Percentiles rank a stretch among this genome's conserved stretches.
Evolutionary conservation across 371 early-diverging fungal species (phyloP).

Genomic region (Rhizopus microsporus): DNA sequence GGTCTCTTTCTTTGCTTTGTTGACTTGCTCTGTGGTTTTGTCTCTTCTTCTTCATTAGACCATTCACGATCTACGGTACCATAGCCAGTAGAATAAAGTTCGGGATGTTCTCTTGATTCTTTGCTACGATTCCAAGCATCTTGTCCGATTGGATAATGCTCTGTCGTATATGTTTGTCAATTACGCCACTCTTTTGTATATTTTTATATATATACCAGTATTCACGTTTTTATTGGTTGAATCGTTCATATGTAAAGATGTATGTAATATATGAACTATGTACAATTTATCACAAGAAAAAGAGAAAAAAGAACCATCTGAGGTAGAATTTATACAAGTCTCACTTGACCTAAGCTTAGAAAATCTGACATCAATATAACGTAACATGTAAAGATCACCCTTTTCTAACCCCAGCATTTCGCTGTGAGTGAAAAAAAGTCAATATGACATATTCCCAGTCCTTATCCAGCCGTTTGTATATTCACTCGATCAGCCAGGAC

Average conservation of each 20-base stretch:
- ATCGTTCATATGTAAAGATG: not conserved
- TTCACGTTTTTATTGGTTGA: not conserved
- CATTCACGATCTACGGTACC: slow-evolving; percentile 29
- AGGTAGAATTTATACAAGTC: slow-evolving; percentile 19
- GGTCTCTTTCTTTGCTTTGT: not conserved
- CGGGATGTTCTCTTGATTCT: slow-evolving; percentile 35
- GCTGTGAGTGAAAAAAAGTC: too few species aligned
- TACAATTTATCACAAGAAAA: too few species aligned
- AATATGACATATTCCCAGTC: not conserved
- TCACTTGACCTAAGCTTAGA: slow-evolving; percentile 25
- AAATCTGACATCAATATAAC: slow-evolving; percentile 27
- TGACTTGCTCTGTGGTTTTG: not conserved
- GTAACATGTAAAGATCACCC: slow-evolving; percentile 28
- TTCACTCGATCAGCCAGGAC: slow-evolving; percentile 61
- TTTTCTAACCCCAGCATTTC: slow-evolving; percentile 3
- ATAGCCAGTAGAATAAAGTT: slow-evolving; percentile 36
- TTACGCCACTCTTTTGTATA: not conserved
- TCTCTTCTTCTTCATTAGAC: not conserved
- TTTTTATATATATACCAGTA: not conserved
- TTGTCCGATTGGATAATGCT: slow-evolving; percentile 22
- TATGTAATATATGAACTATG: too few species aligned
- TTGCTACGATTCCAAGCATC: slow-evolving; percentile 38
- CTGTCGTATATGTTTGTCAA: not conserved
- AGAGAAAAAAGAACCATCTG: not conserved
- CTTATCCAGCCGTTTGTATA: slow-evolving; percentile 4